Evolutionary conservation across 805 yeast genomes (phyloP), one percentile per base, ranked within the genome.

Genomic region (Dipodascus geniculatus): DNA sequence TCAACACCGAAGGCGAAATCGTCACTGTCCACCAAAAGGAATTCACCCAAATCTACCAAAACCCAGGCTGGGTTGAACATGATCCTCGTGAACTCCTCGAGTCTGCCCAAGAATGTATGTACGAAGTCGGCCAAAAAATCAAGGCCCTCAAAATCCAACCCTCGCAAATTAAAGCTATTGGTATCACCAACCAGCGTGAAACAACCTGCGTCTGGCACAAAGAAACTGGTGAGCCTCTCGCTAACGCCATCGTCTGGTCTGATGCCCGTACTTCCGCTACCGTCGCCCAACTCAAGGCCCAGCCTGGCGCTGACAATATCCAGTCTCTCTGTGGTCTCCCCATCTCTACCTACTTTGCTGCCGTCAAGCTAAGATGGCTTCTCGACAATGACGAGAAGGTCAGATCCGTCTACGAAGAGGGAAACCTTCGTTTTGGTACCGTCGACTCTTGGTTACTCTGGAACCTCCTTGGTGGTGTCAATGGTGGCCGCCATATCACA

Each of bases 171-270:
- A 78, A 74, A 55, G 81, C 87, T 49, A 76, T 90, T 60, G 98
- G 98, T 23, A 80, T 90, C 60, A 93, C 97, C 52, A 91, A 89
- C 70, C 95, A 91, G 93, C 80, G 98, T 66, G 98, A 90, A 71
- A 90, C 98, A 48, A 84, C 96, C 24, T 82, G 90, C 50, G 59
- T 71, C 47, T 90, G 96, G 96, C 83, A 88, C 54, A 77, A 81
- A 59, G 74, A 74, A 52, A 88, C 96, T 1, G 96, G 96, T 44
- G 71, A 73, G 59, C 95, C 96, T 2, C 77, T 88, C 53, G 78
- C 83, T 65, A 83, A 86, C 66, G 97, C 96, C 63, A 87, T 90
- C 67, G 95, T 90, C 38, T 90, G 98, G 98, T 87, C 91, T 57
- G 98, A 90, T 71, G 86, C 95, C 44, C 79, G 98, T 65, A 91